Conservation (phyloP, 2,329 filamentous ascomycete species). For the Sclerotinia spermophila region DNA sequence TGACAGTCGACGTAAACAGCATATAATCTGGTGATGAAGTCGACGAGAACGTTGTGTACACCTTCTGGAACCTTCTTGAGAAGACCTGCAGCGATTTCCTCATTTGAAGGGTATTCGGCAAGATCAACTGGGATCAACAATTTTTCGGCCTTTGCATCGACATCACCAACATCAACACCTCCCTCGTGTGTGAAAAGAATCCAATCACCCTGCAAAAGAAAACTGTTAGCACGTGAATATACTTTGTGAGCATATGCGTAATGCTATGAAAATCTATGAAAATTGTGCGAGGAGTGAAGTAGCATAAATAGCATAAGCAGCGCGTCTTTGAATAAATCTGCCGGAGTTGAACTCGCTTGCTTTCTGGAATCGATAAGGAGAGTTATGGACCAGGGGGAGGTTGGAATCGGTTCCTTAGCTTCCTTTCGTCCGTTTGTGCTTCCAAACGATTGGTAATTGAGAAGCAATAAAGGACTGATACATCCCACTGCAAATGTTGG, state of each 20-base stretch:
- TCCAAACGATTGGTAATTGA: constrained; percentile 15
- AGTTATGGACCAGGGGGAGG: constrained; percentile 22
- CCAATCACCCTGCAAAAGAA: constrained; percentile 77
- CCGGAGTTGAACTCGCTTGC: constrained; percentile 27
- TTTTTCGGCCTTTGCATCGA: constrained; percentile 98
- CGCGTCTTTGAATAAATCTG: constrained; percentile 24
- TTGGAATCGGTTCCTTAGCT: constrained; percentile 29
- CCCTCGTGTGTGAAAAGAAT: constrained; percentile 99
- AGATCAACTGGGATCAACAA: constrained; percentile 95
- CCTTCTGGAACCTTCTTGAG: constrained; percentile 92
- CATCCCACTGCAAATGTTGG: constrained; percentile 26
- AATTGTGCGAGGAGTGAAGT: constrained; percentile 18
- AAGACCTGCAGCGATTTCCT: constrained; percentile 79
- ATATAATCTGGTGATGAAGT: constrained; percentile 98
- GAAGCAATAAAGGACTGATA: constrained; percentile 27
- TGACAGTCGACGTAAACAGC: constrained; percentile 99
- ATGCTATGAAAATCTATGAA: constrained; percentile 23
- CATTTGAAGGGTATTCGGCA: constrained; percentile 90
- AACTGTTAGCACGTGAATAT: constrained; percentile 27
- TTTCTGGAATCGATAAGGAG: constrained; percentile 20
- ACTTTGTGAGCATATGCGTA: not conserved
- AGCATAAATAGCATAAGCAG: constrained; percentile 3
- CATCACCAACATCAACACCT: constrained; percentile 99
- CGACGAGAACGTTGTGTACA: constrained; percentile 95
- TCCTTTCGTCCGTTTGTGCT: constrained; percentile 35